Evolutionary conservation across 202 grass and related monocot species (phyloP).

Genomic region (Tripidium arundinaceum): DNA sequence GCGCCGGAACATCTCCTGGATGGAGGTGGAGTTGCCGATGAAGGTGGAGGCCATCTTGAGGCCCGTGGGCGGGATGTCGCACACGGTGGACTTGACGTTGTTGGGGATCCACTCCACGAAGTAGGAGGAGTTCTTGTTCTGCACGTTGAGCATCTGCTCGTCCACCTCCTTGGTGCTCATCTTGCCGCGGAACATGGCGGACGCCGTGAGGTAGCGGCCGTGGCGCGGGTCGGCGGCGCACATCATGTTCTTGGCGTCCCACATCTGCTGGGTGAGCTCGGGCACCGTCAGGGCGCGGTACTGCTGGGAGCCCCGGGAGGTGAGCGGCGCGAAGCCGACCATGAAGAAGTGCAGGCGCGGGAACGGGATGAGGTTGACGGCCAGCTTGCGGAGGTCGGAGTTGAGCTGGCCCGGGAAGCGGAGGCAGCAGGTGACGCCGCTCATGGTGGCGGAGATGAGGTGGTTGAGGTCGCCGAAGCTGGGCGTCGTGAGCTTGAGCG

Average conservation of each 20-base stretch:
- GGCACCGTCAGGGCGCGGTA: slow-evolving; percentile 77
- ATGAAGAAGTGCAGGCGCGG: too few species aligned
- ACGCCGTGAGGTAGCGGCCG: slow-evolving; percentile 67
- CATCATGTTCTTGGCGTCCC: slow-evolving; percentile 94
- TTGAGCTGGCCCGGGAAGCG: too few species aligned
- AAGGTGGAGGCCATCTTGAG: slow-evolving; percentile 82
- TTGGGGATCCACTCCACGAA: slow-evolving; percentile 94
- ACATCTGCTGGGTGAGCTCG: slow-evolving; percentile 80
- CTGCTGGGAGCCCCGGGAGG: slow-evolving; percentile 48
- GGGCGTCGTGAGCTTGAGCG: slow-evolving; percentile 66
- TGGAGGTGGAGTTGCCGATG: slow-evolving; percentile 75
- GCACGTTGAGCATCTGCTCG: slow-evolving; percentile 82
- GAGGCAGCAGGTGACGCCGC: too few species aligned
- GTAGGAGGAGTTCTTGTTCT: slow-evolving; percentile 94
- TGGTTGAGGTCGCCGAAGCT: slow-evolving; percentile 31
- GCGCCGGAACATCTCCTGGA: slow-evolving; percentile 87
- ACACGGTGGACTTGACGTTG: slow-evolving; percentile 79
- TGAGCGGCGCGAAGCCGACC: too few species aligned
- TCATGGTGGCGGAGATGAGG: too few species aligned
- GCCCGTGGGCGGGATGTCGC: slow-evolving; percentile 70
- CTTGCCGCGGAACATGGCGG: slow-evolving; percentile 83
- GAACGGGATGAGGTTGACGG: too few species aligned
- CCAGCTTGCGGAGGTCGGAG: too few species aligned
- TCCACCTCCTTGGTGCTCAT: slow-evolving; percentile 96
- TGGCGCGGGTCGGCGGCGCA: slow-evolving; percentile 83